Conservation (phyloP, 192 early-diverging fungal genomes). For the Helicostylum pulchrum region DNA sequence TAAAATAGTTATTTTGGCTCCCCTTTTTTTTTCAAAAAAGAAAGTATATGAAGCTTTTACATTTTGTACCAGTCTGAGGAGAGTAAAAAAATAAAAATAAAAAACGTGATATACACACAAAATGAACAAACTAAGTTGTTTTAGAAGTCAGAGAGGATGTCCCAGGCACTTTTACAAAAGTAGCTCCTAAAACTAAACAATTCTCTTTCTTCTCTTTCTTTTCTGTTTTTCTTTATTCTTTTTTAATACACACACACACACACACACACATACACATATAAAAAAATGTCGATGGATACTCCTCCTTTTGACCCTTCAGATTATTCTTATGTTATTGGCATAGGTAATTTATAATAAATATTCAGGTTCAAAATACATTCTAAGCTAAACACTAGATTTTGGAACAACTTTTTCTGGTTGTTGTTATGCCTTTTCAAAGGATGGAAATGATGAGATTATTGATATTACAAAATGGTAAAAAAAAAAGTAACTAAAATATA, state of each 20-base stretch:
- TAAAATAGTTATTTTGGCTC: too few relatives aligned
- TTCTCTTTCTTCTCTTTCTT: conserved; percentile 1
- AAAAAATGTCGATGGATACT: conserved; percentile 10
- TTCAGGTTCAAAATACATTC: background rate
- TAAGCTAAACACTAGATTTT: conserved; percentile 14
- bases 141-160: too few relatives aligned
- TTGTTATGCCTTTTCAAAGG: conserved; percentile 45
- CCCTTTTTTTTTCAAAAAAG: too few relatives aligned
- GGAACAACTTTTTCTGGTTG: conserved; percentile 51
- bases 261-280: background rate
- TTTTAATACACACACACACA: conserved; percentile 1
- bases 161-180: background rate
- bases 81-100: too few relatives aligned
- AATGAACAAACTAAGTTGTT: too few relatives aligned
- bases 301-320: conserved; percentile 30
- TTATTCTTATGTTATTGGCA: conserved; percentile 37
- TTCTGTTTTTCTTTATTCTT: background rate
- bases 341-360: conserved; percentile 22
- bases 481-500: background rate
- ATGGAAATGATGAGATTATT: conserved; percentile 39
- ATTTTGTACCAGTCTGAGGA: too few relatives aligned
- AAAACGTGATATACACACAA: too few relatives aligned
- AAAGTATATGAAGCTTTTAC: too few relatives aligned
- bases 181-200: background rate
- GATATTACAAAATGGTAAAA: conserved; percentile 51